These are phyloP conservation scores for Przewalskia tangutica DNA, from an alignment of 257 asterid species.

Conservation along the genomic window DNA sequence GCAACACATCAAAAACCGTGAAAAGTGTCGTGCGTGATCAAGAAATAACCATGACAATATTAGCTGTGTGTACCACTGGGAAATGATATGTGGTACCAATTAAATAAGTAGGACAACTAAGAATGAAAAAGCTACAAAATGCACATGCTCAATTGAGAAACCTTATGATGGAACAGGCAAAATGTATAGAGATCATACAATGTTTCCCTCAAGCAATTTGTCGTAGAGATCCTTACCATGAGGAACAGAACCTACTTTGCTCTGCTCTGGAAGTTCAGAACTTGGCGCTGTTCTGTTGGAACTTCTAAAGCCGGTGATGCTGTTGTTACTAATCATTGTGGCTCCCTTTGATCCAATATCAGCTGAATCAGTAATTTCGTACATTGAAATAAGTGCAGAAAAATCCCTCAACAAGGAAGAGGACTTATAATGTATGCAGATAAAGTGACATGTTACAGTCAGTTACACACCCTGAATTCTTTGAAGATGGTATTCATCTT, in stretches of 20 bases:
- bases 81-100: neutral
- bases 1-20: neutral
- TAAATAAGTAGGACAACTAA: neutral
- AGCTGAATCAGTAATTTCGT: conserved; percentile 53
- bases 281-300: conserved; percentile 32
- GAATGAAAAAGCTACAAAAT: neutral
- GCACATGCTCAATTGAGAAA: neutral
- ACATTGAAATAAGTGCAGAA: conserved; percentile 32
- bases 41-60: neutral
- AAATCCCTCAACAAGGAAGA: neutral
- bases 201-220: neutral
- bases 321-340: conserved; percentile 35
- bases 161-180: neutral
- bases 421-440: neutral
- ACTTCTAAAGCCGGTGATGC: conserved; percentile 36
- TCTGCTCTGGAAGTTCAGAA: conserved; percentile 34
- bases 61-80: neutral
- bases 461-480: conserved; percentile 48
- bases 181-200: neutral
- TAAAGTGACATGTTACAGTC: neutral
- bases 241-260: conserved; percentile 37
- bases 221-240: conserved; percentile 37
- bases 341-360: conserved; percentile 63
- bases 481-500: conserved; percentile 46
- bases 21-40: neutral